Conservation (phyloP, 1,284 basidiomycete species). For the Naganishia cerealis region DNA sequence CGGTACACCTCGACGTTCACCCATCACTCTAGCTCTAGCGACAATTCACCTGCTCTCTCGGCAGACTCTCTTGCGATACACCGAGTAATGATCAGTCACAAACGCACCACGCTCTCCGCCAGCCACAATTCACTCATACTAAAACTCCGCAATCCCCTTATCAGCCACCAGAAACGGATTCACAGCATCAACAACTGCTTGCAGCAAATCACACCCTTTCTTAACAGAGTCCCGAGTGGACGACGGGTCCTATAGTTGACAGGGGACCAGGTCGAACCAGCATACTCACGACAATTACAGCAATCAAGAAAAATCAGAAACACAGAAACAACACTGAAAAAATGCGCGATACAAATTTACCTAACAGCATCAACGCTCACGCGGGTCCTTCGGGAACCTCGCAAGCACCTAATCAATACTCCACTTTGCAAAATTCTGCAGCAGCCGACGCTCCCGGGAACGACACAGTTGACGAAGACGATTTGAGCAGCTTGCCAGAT, state of each 20-base stretch:
- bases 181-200: constrained; percentile 4
- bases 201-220: constrained; percentile 18
- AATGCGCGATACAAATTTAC: neutral
- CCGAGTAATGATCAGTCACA: constrained; percentile 23
- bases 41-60: constrained; percentile 13
- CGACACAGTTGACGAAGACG: constrained; percentile 17
- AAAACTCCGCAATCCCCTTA: constrained; percentile 6
- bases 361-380: constrained; percentile 9
- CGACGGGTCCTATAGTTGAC: constrained; percentile 22
- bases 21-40: neutral
- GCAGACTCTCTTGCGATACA: constrained; percentile 3
- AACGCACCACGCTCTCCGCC: constrained; percentile 24
- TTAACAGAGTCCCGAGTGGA: constrained; percentile 26
- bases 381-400: constrained; percentile 25
- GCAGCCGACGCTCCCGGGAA: constrained; percentile 7
- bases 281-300: neutral
- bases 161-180: neutral
- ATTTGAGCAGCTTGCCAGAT: constrained; percentile 33
- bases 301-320: neutral
- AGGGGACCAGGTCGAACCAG: neutral
- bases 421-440: neutral
- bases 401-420: neutral
- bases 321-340: neutral
- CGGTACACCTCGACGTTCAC: neutral
- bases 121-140: constrained; percentile 28